These are phyloP conservation scores for Blastobotrys peoriensis DNA, from an alignment of 805 yeast species.

Conservation along the genomic window DNA sequence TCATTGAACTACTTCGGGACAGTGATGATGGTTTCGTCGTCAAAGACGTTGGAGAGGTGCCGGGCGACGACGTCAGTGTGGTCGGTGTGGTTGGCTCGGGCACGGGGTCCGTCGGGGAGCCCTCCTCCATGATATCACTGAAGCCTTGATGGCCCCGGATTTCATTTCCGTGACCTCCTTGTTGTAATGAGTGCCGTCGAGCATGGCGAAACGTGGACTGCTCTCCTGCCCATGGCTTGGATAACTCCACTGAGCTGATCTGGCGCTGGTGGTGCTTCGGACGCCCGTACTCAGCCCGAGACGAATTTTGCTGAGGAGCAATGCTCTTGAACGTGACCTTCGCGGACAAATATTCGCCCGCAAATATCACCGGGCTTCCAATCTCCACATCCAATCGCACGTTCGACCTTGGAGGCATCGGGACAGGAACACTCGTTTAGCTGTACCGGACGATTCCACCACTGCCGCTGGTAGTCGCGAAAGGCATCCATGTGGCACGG, in stretches of 20 bases:
- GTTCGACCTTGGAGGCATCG: slow-evolving; percentile 1
- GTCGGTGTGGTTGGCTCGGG: neutral
- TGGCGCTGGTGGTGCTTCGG: neutral
- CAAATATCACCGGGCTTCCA: slow-evolving; percentile 34
- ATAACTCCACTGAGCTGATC: neutral
- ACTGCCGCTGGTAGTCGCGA: too few species aligned
- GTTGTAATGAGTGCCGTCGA: neutral
- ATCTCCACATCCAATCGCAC: slow-evolving; percentile 34
- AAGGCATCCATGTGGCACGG: too few species aligned
- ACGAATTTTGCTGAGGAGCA: slow-evolving; percentile 3
- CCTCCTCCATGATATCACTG: neutral
- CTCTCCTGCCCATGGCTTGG: neutral
- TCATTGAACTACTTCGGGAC: neutral
- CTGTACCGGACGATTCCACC: too few species aligned
- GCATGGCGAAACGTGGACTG: neutral
- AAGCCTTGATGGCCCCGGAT: neutral
- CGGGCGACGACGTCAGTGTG: neutral
- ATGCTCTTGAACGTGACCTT: slow-evolving; percentile 29
- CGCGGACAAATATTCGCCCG: slow-evolving; percentile 33
- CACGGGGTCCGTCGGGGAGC: too few species aligned
- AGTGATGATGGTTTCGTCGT: too few species aligned
- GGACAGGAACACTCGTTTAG: neutral
- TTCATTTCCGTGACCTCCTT: neutral
- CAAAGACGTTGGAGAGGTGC: too few species aligned
- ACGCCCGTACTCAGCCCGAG: neutral